Evolutionary conservation across 495 filamentous ascomycete species (phyloP).

Genomic region (Xylaria grammica): DNA sequence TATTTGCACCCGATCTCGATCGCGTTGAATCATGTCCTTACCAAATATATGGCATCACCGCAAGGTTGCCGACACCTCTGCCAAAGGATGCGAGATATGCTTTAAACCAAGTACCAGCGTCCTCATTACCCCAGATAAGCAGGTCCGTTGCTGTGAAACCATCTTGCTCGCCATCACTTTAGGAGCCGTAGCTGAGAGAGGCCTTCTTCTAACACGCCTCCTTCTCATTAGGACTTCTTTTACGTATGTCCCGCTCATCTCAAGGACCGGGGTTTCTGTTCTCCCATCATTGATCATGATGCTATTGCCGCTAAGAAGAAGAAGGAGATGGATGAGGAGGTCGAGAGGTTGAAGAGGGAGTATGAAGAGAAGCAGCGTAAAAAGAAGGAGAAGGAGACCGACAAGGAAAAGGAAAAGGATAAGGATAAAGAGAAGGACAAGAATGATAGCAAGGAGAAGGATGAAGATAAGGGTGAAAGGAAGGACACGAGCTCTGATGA

Average conservation of each 20-base stretch:
- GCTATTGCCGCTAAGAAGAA: conserved; percentile 72
- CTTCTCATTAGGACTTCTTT: conserved; percentile 78
- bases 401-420: conserved; percentile 53
- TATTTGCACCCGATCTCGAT: not conserved
- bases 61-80: conserved; percentile 80
- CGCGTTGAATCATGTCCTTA: conserved; percentile 53
- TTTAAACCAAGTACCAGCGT: conserved; percentile 87
- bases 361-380: conserved; percentile 74
- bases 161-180: not conserved
- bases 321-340: conserved; percentile 73
- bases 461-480: conserved; percentile 43
- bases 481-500: conserved; percentile 23
- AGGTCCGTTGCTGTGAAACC: conserved; percentile 57
- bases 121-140: conserved; percentile 87
- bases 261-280: conserved; percentile 81
- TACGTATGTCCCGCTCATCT: conserved; percentile 86
- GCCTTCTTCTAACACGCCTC: conserved; percentile 27
- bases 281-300: conserved; percentile 77
- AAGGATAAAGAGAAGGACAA: conserved; percentile 59
- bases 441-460: conserved; percentile 50
- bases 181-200: not conserved
- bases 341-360: conserved; percentile 75
- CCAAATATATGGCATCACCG: conserved; percentile 87
- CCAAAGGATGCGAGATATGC: conserved; percentile 88
- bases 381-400: conserved; percentile 63